Evolutionary conservation across 2,329 filamentous ascomycete genomes (phyloP).

Genomic region (Arthrobotrys pseudoclavata): DNA sequence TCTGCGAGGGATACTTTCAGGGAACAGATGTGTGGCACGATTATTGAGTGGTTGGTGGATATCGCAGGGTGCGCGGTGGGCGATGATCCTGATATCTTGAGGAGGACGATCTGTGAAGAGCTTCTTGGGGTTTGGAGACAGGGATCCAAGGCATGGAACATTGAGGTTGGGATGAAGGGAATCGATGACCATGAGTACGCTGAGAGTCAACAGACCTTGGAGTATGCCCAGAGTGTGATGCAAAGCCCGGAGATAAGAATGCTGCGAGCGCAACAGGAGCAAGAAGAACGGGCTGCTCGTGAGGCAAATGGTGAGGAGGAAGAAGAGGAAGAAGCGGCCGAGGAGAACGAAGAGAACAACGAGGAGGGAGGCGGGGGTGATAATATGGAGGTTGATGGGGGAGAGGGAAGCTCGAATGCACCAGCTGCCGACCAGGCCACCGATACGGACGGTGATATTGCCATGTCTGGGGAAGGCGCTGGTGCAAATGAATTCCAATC

Average conservation of each 20-base stretch:
- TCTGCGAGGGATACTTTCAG: conserved; percentile 95
- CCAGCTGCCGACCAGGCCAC: conserved; percentile 64
- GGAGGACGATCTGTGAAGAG: conserved; percentile 89
- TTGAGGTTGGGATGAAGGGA: conserved; percentile 80
- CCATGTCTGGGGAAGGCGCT: conserved; percentile 66
- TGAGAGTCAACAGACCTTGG: conserved; percentile 60
- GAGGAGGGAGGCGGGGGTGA: conserved; percentile 65
- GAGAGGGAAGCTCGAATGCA: conserved; percentile 64
- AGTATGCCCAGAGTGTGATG: conserved; percentile 59
- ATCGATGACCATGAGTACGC: conserved; percentile 80
- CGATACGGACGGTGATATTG: conserved; percentile 69
- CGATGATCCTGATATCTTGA: conserved; percentile 81
- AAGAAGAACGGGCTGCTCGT: conserved; percentile 62
- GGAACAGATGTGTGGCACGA: conserved; percentile 98
- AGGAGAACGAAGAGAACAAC: conserved; percentile 64
- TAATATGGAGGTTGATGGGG: conserved; percentile 65
- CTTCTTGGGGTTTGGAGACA: conserved; percentile 87
- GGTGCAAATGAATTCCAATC: conserved; percentile 65
- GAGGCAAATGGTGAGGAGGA: conserved; percentile 60
- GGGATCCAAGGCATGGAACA: conserved; percentile 86
- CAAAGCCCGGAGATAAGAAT: conserved; percentile 65
- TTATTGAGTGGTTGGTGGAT: conserved; percentile 95
- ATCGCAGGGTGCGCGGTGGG: conserved; percentile 91
- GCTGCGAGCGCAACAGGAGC: conserved; percentile 63
- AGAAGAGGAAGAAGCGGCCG: conserved; percentile 61